Evolutionary conservation across 345 rosid species (phyloP), one percentile per base, ranked within the genome.

Genomic region (Alliaria petiolata): DNA sequence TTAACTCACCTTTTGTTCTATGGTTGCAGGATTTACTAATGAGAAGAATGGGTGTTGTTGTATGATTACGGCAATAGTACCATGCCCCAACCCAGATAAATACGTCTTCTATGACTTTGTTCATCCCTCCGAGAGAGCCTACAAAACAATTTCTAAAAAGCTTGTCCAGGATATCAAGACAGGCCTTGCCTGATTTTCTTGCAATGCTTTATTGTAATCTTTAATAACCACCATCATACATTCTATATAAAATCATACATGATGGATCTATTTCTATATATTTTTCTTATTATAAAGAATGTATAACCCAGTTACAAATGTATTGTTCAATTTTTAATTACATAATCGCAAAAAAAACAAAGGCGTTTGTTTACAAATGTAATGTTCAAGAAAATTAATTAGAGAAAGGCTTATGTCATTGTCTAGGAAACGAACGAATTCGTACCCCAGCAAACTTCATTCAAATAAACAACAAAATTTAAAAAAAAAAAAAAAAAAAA

Each of bases 101-200:
- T 81, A 85, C 45, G 74, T 89, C 19, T 89, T 86, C 55, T 89
- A 84, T 78, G 91, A 89, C 74, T 85, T 87, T 74, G 86, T 56
- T 51, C 95, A 89, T 78, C 95, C 95, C 9, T 77, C 92, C 0
- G 92, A 89, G 72, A 76, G 59, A 68, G 83, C 90, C 6, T 86
- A 86, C 76, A 80, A 59, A 58, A 78, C 62, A 16, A 74, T 59
- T 51, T 4, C 71, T 6, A 28, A 56, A 49, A 43, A 59, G 17
- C 85, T 85, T 70, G 76, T 80, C 31, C 1, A 4, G 2, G 70
- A 76, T 62, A 69, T 76, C 58, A 62, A 69, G 50, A 28, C 0
- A 4, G 75, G 75, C 17, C 79, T 76, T 62, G 70, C 70, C n/a
- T 75, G 50, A 63, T 75, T 68, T 33, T 3, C 62, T 40, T 40